phyloP scores from a whole-genome alignment of 306 rosid genomes.

The Inga laurina region DNA sequence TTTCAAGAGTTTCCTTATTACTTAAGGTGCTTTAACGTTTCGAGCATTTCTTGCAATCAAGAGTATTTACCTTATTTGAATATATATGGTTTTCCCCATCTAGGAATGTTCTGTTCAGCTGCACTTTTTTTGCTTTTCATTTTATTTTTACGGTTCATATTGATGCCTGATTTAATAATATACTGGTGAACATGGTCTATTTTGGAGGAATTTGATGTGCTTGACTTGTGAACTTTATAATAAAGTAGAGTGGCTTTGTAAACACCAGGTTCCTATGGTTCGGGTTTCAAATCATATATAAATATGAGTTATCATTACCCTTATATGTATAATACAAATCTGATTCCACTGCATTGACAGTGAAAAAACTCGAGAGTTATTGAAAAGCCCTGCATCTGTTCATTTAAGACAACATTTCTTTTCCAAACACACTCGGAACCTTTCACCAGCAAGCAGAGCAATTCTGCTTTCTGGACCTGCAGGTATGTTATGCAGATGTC shows the following conservation, averaged over 20 bases:
- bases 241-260: neutral
- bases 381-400: conserved; percentile 78
- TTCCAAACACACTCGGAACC: conserved; percentile 81
- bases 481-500: conserved; percentile 46
- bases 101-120: conserved; percentile 1
- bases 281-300: neutral
- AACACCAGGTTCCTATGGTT: neutral
- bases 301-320: neutral
- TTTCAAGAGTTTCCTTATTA: conserved; percentile 83
- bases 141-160: neutral
- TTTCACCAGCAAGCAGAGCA: conserved; percentile 85
- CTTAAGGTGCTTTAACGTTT: conserved; percentile 57
- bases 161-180: conserved; percentile 7
- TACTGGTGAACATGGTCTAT: conserved; percentile 9
- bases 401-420: conserved; percentile 67
- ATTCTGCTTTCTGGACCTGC: conserved; percentile 91
- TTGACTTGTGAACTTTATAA: neutral
- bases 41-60: neutral
- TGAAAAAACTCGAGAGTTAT: conserved; percentile 62
- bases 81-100: neutral
- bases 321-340: conserved; percentile 6
- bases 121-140: neutral
- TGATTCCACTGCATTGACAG: conserved; percentile 40
- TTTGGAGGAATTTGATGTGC: conserved; percentile 16
- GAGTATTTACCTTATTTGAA: neutral